Evolutionary conservation across 352 stramenopile species (phyloP), one percentile per base, ranked within the genome.

Genomic region (Phytophthora ohioensis): DNA sequence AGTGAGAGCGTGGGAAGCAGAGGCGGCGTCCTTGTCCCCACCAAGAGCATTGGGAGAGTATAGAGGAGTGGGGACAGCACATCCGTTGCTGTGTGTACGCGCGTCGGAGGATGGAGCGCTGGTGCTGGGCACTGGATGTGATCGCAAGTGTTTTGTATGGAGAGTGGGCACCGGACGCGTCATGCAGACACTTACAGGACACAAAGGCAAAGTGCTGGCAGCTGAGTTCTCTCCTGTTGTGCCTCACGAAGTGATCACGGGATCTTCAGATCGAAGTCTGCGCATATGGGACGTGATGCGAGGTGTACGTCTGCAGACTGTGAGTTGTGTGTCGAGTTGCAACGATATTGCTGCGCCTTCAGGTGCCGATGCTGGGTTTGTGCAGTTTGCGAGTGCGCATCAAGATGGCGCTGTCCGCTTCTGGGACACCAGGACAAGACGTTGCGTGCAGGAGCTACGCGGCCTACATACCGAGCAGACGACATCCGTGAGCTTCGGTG

Each of bases 141-240:
- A 95, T 52, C 88, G 88, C 69, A 95, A 94, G 75, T 91, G 83
- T 55, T 93, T 94, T 65, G 77, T 95, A 12, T 95, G 88, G 88
- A 81, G 88, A 76, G 88, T 94, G 21, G 88, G 83, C 58, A 92
- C 88, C 41, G 86, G 86, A 21, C 85, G 88, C 30, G 86, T 95
- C 54, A 85, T 90, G 70, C 88, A 95, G 75, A 95, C 86, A 59
- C 81, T 95, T 32, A 89, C 86, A 45, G 88, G 88, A 4, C 88
- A 95, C 78, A 94, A 94, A 63, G 88, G 88, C 41, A 93, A 94
- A 77, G 88, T 95, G 27, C 51, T 94, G 38, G 88, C 88, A 8
- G 88, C 83, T 30, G 88, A 93, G 64, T 95, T 95, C 60, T 90
- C 85, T 45, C 75, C 79, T 5, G 67, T 86, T 4, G 57, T 71